Percentiles rank a stretch among this genome's conserved stretches.
Evolutionary conservation across 2,329 filamentous ascomycete species (phyloP).

Genomic region (Fusarium sacchari): DNA sequence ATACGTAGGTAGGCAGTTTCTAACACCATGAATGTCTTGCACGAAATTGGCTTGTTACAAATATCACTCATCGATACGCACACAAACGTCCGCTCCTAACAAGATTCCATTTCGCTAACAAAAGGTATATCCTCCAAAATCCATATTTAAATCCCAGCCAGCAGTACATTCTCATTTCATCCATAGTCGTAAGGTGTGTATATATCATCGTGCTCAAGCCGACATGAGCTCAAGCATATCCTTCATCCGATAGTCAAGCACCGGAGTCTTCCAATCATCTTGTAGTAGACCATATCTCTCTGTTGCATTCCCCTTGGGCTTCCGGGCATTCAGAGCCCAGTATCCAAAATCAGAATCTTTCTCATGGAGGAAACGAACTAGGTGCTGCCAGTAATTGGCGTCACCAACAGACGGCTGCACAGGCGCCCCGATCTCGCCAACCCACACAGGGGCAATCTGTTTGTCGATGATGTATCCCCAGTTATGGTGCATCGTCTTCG

Average conservation of each 20-base stretch:
- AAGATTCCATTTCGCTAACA: background rate
- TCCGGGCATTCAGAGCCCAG: constrained; percentile 75
- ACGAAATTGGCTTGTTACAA: background rate
- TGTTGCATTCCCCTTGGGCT: constrained; percentile 64
- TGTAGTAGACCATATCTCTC: constrained; percentile 71
- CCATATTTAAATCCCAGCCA: background rate
- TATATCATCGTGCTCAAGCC: constrained; percentile 1
- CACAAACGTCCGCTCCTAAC: background rate
- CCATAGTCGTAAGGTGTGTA: constrained; percentile 3
- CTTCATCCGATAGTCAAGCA: constrained; percentile 70
- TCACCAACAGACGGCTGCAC: constrained; percentile 63
- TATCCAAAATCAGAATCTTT: constrained; percentile 74
- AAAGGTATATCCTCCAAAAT: constrained; percentile 30
- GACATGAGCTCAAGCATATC: constrained; percentile 67
- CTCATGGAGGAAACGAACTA: constrained; percentile 66
- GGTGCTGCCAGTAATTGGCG: constrained; percentile 72
- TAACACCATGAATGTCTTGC: background rate
- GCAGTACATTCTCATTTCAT: constrained; percentile 9
- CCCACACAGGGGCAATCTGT: constrained; percentile 68
- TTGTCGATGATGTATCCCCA: constrained; percentile 70
- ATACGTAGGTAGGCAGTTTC: background rate
- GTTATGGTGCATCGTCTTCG: constrained; percentile 68
- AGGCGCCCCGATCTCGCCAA: constrained; percentile 73
- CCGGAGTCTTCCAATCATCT: constrained; percentile 72
- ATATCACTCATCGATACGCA: background rate